phyloP scores from a whole-genome alignment of 805 yeast species.

The Candida endomychidarum region DNA sequence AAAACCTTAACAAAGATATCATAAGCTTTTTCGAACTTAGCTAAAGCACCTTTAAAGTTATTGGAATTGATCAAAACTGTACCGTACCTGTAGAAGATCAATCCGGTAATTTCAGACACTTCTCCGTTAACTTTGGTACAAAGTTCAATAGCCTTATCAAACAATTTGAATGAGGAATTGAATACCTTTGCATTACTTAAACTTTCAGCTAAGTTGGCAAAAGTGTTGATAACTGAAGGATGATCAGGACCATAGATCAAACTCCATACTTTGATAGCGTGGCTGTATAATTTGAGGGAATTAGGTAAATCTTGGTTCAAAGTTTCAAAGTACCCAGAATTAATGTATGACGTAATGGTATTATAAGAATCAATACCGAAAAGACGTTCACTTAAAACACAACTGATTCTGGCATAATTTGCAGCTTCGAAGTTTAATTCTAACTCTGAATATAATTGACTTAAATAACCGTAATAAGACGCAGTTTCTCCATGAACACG shows the following conservation, averaged over 20 bases:
- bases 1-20: constrained; percentile 53
- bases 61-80: constrained; percentile 49
- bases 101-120: constrained; percentile 60
- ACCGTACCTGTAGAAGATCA: constrained; percentile 60
- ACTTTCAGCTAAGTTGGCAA: constrained; percentile 59
- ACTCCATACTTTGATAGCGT: constrained; percentile 61
- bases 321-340: constrained; percentile 72
- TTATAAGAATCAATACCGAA: constrained; percentile 80
- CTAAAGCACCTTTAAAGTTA: constrained; percentile 56
- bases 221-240: constrained; percentile 66
- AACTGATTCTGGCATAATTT: constrained; percentile 64
- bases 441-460: constrained; percentile 64
- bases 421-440: constrained; percentile 60
- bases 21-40: constrained; percentile 55
- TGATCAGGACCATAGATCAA: constrained; percentile 60
- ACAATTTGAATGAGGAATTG: constrained; percentile 51
- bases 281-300: constrained; percentile 59
- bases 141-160: constrained; percentile 52
- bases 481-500: constrained; percentile 77
- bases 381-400: constrained; percentile 73
- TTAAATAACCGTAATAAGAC: constrained; percentile 60
- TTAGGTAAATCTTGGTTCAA: constrained; percentile 56
- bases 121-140: constrained; percentile 55
- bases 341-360: constrained; percentile 66
- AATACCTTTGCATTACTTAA: constrained; percentile 53